Evolutionary conservation across 805 yeast species (phyloP), one percentile per base, ranked within the genome.

Genomic region (Lipomyces mesembrius): DNA sequence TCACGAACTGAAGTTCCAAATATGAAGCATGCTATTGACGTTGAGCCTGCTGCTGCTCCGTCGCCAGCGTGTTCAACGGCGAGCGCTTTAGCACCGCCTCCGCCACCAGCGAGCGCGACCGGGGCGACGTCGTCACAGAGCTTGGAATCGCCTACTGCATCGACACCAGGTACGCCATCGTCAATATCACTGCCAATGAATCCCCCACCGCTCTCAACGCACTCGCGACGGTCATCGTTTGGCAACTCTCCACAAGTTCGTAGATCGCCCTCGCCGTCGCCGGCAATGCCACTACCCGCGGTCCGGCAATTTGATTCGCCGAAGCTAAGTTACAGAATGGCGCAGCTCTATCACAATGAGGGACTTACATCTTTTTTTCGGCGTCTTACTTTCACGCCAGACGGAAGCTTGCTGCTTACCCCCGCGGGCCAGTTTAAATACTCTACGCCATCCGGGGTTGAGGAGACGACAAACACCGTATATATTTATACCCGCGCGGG

Each of bases 341-440:
- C 53, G 51, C 80, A 80, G 74, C 75, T 91, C 5, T 92, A 90
- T 74, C 95, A 92, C 74, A 87, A 92, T 68, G 99, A 94, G 74
- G 87, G 96, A 0, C 82, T 94, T 43, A 92, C 92, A 64, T 90
- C 97, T 0, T 95, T 95, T 75, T 95, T 95, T 80, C 82, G 99
- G 68, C 80, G 98, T 67, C 81, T 94, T 63, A 78, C 88, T 0
- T 92, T 94, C 75, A 89, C 97, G 0, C 97, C 97, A 0, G 98
- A 96, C 77, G 99, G 99, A 0, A 82, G 83, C 63, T 76, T 95
- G 51, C 79, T 95, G 39, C 78, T 94, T 35, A 85, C 96, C 0
- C 96, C 95, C 53, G 81, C 96, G 62, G 96, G 97, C 64, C 78
- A 86, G 69, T 79, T 84, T 77, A 84, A 84, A 74, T 75, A 73